These are phyloP conservation scores for Saccharum hybrid DNA, from an alignment of 202 grass and related monocot genomes.

Conservation along the genomic window DNA sequence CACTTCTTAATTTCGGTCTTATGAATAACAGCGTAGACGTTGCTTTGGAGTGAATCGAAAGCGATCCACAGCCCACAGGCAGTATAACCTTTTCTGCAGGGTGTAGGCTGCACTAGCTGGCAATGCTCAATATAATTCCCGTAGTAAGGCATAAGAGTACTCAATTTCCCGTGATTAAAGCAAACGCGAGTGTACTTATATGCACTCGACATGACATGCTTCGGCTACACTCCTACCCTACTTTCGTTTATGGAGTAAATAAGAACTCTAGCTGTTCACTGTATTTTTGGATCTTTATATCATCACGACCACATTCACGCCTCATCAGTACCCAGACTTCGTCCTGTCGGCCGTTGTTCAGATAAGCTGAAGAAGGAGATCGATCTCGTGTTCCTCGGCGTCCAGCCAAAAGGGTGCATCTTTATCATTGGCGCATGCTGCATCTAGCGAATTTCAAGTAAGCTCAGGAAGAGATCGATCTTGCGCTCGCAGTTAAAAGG, in stretches of 20 bases:
- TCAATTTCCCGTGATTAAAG: slow-evolving; percentile 31
- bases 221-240: not conserved
- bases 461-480: not conserved
- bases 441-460: not conserved
- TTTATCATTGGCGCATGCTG: not conserved
- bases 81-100: not conserved
- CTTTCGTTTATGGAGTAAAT: not conserved
- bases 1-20: not conserved
- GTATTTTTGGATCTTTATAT: not conserved
- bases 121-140: not conserved
- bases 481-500: not conserved
- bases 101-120: not conserved
- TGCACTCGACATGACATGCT: slow-evolving; percentile 24
- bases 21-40: not conserved
- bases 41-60: slow-evolving; percentile 45
- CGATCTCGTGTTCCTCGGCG: not conserved
- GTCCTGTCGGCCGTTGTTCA: slow-evolving; percentile 1
- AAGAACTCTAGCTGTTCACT: not conserved
- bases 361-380: not conserved
- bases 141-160: not conserved
- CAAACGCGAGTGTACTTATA: not conserved
- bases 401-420: not conserved
- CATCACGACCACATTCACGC: not conserved
- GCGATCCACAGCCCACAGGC: not conserved
- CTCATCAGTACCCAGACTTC: not conserved